Percentiles rank a stretch among this genome's conserved stretches.
Evolutionary conservation across 176 grass and related monocot species (phyloP).

Genomic region (Oryza nivara): DNA sequence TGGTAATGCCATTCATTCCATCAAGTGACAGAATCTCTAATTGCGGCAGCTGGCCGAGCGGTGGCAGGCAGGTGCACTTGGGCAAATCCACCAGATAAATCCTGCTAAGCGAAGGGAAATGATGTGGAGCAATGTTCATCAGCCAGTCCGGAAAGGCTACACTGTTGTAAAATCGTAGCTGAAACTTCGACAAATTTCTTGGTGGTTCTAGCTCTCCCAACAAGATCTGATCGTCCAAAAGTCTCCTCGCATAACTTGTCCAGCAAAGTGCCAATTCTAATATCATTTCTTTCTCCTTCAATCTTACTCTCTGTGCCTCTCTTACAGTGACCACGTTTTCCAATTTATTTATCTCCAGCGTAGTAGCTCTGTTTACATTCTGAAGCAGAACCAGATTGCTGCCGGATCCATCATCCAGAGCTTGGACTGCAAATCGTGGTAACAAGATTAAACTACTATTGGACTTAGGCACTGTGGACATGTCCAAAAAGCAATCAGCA

Average conservation of each 20-base stretch:
- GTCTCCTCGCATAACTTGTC: neutral
- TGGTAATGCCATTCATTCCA: neutral
- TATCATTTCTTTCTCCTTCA: too few species aligned
- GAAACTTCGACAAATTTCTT: neutral
- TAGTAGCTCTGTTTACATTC: too few species aligned
- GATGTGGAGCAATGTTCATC: neutral
- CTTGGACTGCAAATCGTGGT: too few species aligned
- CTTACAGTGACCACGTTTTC: too few species aligned
- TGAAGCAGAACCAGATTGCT: too few species aligned
- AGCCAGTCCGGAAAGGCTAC: constrained; percentile 16
- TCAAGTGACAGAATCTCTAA: neutral
- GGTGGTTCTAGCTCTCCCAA: constrained; percentile 14
- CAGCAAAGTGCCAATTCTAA: neutral
- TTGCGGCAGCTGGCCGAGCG: constrained; percentile 8
- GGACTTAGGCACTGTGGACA: too few species aligned
- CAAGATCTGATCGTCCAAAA: neutral
- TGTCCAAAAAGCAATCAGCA: too few species aligned
- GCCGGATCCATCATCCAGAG: too few species aligned
- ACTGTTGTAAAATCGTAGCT: neutral
- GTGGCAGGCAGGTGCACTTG: constrained; percentile 3
- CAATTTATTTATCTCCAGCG: too few species aligned
- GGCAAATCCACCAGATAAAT: neutral
- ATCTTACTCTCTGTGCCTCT: too few species aligned
- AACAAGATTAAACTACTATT: too few species aligned
- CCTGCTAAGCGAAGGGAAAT: neutral